Evolutionary conservation across 1,284 basidiomycete genomes (phyloP).

Genomic region (Coniferiporia sulphurascens): DNA sequence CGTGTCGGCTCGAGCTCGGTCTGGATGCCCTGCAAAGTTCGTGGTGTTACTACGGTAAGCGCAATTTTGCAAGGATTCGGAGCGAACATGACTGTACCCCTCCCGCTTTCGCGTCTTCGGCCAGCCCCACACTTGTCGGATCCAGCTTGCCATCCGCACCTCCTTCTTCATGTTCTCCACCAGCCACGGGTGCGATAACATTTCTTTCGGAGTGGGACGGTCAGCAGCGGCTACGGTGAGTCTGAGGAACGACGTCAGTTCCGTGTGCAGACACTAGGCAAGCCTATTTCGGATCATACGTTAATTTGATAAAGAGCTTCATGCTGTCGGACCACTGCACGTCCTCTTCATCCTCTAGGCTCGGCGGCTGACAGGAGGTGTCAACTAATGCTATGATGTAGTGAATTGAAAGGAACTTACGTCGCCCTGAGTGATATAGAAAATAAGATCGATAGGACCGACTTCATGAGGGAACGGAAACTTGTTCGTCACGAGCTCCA

Average conservation of each 20-base stretch:
- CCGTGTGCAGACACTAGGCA: no score
- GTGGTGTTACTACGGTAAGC: slow-evolving; percentile 14
- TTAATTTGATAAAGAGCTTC: slow-evolving; percentile 89
- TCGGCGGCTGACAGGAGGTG: slow-evolving; percentile 60
- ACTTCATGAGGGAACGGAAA: slow-evolving; percentile 95
- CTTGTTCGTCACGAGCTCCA: slow-evolving; percentile 91
- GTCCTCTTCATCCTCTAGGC: slow-evolving; percentile 67
- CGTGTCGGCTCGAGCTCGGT: slow-evolving; percentile 19
- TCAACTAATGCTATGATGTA: background rate
- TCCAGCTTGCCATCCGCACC: slow-evolving; percentile 87
- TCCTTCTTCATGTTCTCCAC: slow-evolving; percentile 73
- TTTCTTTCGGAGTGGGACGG: slow-evolving; percentile 81
- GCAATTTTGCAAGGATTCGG: slow-evolving; percentile 2
- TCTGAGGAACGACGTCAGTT: slow-evolving; percentile 28
- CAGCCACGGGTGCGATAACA: slow-evolving; percentile 90
- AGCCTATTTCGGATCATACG: slow-evolving; percentile 46
- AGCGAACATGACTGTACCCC: slow-evolving; percentile 20
- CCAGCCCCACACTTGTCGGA: slow-evolving; percentile 89
- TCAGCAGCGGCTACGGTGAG: slow-evolving; percentile 52
- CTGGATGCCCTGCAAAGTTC: slow-evolving; percentile 8
- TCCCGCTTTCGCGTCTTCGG: slow-evolving; percentile 30
- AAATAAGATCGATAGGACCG: slow-evolving; percentile 90
- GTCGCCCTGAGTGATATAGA: slow-evolving; percentile 83
- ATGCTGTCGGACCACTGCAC: slow-evolving; percentile 81
- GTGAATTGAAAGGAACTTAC: slow-evolving; percentile 34